Base-by-base conservation (phyloP, 2,329 filamentous ascomycete genomes). In the Fusarium pseudonygamai region DNA sequence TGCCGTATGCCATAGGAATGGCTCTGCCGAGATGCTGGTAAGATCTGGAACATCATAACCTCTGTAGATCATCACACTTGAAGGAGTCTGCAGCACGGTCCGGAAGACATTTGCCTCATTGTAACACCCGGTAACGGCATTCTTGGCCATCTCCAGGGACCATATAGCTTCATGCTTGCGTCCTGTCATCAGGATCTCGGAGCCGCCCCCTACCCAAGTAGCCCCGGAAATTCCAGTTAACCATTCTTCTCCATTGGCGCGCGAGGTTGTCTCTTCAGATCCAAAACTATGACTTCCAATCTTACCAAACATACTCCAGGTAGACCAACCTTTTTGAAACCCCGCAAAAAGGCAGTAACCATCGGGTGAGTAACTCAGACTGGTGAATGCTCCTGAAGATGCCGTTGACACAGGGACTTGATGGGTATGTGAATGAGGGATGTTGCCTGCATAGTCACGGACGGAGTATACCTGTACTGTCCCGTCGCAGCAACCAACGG, bases 281-380 rank as follows among this genome's bases (percentile, higher is more conserved):
- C 88, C 87, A 80, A 98, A 98, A 79, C 94, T 97, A 75, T 91
- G 94, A 62, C 93, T 95, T 20, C 95, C 92, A 6, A 92, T 88
- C 81, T 97, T 98, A 39, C 96, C 96, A 82, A 97, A 99, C 42
- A 98, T 96, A 80, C 96, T 98, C 96, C 96, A 99, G 52, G 92
- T 96, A 9, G 93, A 93, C 96, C 96, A 99, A 2, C 96, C 97
- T 66, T 92, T 91, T 77, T 96, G 92, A 79, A 96, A 98, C 3
- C 96, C 96, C 47, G 93, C 95, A 82, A 99, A 98, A 14, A 99
- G 87, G 80, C 95, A 97, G 81, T 98, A 98, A 24, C 96, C 96
- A 81, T 99, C 96, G 0, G 96, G 95, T 3, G 96, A 98, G 84
- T 97, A 99, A 68, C 85, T 90, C 73, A 99, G 83, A 36, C 91